Conservation (phyloP, 2,329 filamentous ascomycete species). For the Dothideomycetes sp. region DNA sequence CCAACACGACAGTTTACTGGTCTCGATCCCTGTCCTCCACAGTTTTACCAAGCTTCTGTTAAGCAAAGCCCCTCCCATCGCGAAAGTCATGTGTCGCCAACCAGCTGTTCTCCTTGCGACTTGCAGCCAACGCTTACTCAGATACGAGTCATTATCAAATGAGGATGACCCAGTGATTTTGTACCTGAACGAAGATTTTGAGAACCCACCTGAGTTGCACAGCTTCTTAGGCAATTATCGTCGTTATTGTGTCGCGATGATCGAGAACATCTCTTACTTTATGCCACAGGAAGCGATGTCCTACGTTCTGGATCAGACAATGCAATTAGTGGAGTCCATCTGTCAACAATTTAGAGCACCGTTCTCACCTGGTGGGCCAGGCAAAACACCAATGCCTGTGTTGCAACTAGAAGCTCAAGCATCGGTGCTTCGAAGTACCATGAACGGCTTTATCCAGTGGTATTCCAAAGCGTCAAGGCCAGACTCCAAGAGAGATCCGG, state of each 20-base stretch:
- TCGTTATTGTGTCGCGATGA: slow-evolving; percentile 76
- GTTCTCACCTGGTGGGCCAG: slow-evolving; percentile 30
- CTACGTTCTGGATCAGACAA: slow-evolving; percentile 75
- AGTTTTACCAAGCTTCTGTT: slow-evolving; percentile 78
- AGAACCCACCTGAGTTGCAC: slow-evolving; percentile 87
- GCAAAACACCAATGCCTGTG: slow-evolving; percentile 61
- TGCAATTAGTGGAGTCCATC: slow-evolving; percentile 57
- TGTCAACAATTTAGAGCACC: slow-evolving; percentile 7
- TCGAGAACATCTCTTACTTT: slow-evolving; percentile 75
- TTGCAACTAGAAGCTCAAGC: slow-evolving; percentile 72
- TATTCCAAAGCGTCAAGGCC: slow-evolving; percentile 9
- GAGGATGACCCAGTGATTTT: slow-evolving; percentile 71
- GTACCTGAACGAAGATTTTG: slow-evolving; percentile 86
- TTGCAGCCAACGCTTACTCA: slow-evolving; percentile 72
- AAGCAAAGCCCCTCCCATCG: slow-evolving; percentile 60
- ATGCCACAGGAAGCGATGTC: slow-evolving; percentile 76
- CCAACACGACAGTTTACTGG: slow-evolving; percentile 76
- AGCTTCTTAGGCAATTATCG: slow-evolving; percentile 94
- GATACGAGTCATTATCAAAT: slow-evolving; percentile 78
- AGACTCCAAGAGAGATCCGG: slow-evolving; percentile 7
- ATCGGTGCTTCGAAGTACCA: slow-evolving; percentile 11
- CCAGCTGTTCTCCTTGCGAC: slow-evolving; percentile 72
- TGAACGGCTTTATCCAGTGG: slow-evolving; percentile 14
- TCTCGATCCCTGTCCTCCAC: slow-evolving; percentile 87
- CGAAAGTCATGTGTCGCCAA: slow-evolving; percentile 48